Evolutionary conservation across 345 rosid species (phyloP).

Genomic region (Pelargonium nanum): DNA sequence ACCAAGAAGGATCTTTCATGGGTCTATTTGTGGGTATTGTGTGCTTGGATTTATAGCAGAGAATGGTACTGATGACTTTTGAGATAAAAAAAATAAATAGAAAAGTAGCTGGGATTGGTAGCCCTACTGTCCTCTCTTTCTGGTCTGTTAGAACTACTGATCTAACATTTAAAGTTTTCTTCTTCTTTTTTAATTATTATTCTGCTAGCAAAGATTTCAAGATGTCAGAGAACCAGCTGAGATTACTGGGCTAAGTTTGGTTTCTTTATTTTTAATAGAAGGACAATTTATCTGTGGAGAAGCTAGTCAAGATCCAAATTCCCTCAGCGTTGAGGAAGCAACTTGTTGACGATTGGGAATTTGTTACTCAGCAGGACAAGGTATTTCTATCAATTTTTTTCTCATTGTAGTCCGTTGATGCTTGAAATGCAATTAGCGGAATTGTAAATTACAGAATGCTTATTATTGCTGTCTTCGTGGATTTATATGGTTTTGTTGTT

Average conservation of each 20-base stretch:
- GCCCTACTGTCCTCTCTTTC: too few relatives aligned
- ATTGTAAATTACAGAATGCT: background rate
- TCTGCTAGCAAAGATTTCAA: background rate
- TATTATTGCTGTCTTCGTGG: background rate
- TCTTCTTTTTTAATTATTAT: background rate
- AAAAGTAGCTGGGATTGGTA: too few relatives aligned
- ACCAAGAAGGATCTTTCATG: too few relatives aligned
- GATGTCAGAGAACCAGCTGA: background rate
- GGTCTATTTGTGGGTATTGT: too few relatives aligned
- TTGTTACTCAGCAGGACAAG: conserved; percentile 70
- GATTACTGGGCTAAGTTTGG: conserved; percentile 9
- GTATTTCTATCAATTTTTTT: conserved; percentile 26
- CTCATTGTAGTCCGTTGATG: background rate
- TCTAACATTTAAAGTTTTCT: background rate
- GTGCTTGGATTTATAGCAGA: too few relatives aligned
- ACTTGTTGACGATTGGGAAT: conserved; percentile 85
- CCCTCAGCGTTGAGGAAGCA: conserved; percentile 73
- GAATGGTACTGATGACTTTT: too few relatives aligned
- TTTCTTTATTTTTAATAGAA: conserved; percentile 30
- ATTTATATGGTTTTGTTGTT: conserved; percentile 1
- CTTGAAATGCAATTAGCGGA: conserved; percentile 2
- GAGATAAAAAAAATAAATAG: too few relatives aligned
- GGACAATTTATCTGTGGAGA: conserved; percentile 43
- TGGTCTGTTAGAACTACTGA: background rate
- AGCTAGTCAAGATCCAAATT: conserved; percentile 69